Base-by-base conservation (phyloP, 1,284 basidiomycete genomes). In the Cutaneotrichosporon sp. region DNA sequence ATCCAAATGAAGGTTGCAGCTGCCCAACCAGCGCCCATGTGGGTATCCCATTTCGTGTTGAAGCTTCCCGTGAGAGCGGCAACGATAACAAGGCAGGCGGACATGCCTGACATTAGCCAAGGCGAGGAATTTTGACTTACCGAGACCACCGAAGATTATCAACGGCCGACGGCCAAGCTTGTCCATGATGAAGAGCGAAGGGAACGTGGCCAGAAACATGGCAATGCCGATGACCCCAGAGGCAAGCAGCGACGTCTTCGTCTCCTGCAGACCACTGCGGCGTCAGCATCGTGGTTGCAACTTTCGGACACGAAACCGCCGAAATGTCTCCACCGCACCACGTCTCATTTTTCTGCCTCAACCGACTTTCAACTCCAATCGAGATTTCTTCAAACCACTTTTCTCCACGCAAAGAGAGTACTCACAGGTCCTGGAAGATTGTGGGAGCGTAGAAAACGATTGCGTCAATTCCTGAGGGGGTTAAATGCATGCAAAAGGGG, bases 221-320 rank as follows among this genome's bases (percentile, higher is more conserved):
- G 57, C 55, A 20, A 66, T 67, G 13, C 71, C 71, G 51, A 71
- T 67, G 44, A 74, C 65, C 37, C 69, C 68, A 15, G 70, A 69
- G 9, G 70, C 72, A 39, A 72, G 64, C 17, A 74, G 63, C 1
- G 66, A 63, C 47, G 64, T 56, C n/a, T 57, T 54, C 10, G 64
- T 64, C 13, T 61, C 67, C 9, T 46, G 51, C 46, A 74, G 64
- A 23, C 68, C 67, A 36, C 26, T 30, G 26, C 10, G 10, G 10
- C 5, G 26, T 30, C 26, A 30, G 26, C 26, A 7, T 10, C 10
- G 26, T 10, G 26, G 5, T 10, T 30, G 26, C 5, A 30, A 30
- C 7, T n/a, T n/a, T n/a, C n/a, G 26, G 26, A 5, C 26, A 30
- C 26, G 26, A 30, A 30, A 30, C 5, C 5, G 10, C 26, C 26